phyloP scores from a whole-genome alignment of 2,329 filamentous ascomycete species.

The Aspergillus nomiae region DNA sequence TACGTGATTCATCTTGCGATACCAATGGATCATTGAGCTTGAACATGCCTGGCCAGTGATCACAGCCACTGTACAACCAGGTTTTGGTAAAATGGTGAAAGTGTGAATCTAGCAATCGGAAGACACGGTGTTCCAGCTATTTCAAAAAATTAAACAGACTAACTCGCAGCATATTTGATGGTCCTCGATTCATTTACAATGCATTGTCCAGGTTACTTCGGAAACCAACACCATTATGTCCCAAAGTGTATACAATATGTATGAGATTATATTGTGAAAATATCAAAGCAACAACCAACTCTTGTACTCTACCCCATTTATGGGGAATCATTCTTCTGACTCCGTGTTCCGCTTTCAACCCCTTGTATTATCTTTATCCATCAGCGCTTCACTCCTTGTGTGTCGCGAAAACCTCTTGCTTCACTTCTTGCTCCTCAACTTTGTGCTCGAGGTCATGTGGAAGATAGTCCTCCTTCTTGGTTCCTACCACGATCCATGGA shows the following conservation, averaged over 20 bases:
- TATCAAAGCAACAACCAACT: neutral
- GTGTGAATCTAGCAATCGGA: neutral
- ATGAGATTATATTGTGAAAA: neutral
- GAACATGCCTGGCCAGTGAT: neutral
- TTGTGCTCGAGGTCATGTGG: conserved; percentile 62
- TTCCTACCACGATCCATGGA: conserved; percentile 63
- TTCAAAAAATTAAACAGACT: neutral
- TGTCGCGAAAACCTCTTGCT: conserved; percentile 36
- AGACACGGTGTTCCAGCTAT: neutral
- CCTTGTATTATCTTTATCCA: neutral
- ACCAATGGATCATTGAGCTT: neutral
- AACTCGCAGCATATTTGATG: neutral
- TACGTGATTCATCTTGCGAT: neutral
- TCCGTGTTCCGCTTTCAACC: neutral
- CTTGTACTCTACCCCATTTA: neutral
- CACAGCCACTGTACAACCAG: neutral
- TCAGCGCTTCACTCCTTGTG: conserved; percentile 19
- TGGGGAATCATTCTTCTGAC: neutral
- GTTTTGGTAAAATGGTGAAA: neutral
- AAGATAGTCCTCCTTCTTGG: conserved; percentile 56
- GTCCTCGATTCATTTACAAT: neutral
- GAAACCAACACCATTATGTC: neutral
- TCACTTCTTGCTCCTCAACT: conserved; percentile 59
- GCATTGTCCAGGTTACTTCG: neutral
- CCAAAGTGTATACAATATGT: neutral